A percentile compares a stretch with the other conserved stretches of the same genome.
phyloP scores from a whole-genome alignment of 2,329 filamentous ascomycete species.

The Colletotrichum abscissum region DNA sequence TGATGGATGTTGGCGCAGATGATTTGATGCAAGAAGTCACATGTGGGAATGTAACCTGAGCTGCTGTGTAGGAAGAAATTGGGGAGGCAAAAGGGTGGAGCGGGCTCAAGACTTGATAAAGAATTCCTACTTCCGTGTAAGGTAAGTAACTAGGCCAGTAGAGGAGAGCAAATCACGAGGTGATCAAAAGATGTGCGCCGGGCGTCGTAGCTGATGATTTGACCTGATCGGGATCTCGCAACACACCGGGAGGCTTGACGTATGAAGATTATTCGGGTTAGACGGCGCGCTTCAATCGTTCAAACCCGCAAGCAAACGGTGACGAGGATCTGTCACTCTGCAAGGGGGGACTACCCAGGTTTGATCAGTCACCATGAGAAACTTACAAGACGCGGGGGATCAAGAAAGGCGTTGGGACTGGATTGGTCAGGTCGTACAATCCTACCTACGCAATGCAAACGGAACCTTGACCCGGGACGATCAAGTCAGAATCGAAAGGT shows the following conservation, averaged over 20 bases:
- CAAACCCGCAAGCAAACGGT: slow-evolving; percentile 9
- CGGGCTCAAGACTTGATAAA: slow-evolving; percentile 20
- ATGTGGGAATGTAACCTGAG: not conserved
- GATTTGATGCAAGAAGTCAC: not conserved
- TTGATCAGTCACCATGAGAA: not conserved
- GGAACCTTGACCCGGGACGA: slow-evolving; percentile 9
- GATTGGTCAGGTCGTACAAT: slow-evolving; percentile 12
- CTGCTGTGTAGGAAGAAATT: not conserved
- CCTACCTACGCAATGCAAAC: slow-evolving; percentile 2
- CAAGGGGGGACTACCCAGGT: not conserved
- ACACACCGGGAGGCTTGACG: slow-evolving; percentile 11
- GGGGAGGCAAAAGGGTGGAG: not conserved
- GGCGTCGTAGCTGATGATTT: slow-evolving; percentile 10
- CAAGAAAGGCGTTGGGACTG: not conserved
- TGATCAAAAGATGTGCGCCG: slow-evolving; percentile 4
- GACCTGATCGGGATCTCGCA: slow-evolving; percentile 27
- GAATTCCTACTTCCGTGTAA: not conserved
- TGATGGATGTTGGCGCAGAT: not conserved
- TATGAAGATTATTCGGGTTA: slow-evolving; percentile 16
- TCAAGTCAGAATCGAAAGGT: slow-evolving; percentile 18
- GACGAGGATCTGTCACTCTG: slow-evolving; percentile 10
- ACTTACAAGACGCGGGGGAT: not conserved
- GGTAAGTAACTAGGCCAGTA: not conserved
- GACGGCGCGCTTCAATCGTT: not conserved
- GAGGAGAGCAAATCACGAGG: slow-evolving; percentile 16